Evolutionary conservation across 192 early-diverging fungal species (phyloP).

Genomic region (Backusella westeae): DNA sequence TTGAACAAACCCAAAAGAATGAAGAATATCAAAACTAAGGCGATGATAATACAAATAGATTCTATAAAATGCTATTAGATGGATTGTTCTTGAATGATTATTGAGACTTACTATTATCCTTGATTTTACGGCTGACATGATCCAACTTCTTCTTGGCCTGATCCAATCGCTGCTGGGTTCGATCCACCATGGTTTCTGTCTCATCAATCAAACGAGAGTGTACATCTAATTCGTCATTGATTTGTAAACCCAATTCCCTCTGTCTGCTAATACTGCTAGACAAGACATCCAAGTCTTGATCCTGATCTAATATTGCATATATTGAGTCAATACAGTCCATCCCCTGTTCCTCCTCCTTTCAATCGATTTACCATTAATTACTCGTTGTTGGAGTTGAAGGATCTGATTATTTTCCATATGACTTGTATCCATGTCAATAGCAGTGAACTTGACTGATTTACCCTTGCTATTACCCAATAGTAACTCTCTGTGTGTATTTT

Average conservation of each 20-base stretch:
- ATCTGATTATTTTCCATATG: conserved; percentile 47
- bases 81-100: background rate
- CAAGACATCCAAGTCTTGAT: conserved; percentile 69
- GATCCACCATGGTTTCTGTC: conserved; percentile 64
- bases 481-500: background rate
- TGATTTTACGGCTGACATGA: conserved; percentile 48
- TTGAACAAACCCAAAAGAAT: conserved; percentile 32
- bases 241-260: conserved; percentile 67
- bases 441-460: background rate
- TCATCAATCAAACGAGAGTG: conserved; percentile 73
- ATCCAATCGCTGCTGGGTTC: conserved; percentile 42
- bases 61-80: conserved; percentile 17
- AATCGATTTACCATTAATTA: conserved; percentile 54
- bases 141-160: conserved; percentile 50
- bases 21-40: conserved; percentile 42
- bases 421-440: conserved; percentile 37
- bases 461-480: background rate
- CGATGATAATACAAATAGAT: conserved; percentile 44
- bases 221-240: conserved; percentile 70
- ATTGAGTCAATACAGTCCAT: background rate
- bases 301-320: conserved; percentile 59
- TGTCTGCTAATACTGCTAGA: conserved; percentile 61
- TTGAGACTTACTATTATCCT: conserved; percentile 48
- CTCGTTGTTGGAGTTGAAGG: conserved; percentile 61
- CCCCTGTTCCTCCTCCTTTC: background rate